Evolutionary conservation across 768 basidiomycete species (phyloP), one percentile per base, ranked within the genome.

Genomic region (Dictyophora rubrovolvata): DNA sequence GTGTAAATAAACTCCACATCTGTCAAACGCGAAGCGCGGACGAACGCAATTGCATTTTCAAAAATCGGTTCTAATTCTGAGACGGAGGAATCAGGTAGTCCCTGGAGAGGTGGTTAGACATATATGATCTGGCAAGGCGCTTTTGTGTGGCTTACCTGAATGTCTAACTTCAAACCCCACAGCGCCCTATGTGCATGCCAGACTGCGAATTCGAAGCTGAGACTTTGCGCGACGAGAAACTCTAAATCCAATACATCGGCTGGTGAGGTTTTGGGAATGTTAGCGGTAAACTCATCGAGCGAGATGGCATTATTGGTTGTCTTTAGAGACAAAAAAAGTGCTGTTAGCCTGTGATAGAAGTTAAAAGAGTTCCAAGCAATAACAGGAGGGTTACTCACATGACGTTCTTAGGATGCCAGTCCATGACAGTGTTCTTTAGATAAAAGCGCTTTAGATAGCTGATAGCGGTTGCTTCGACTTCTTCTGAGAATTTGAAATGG

Each of bases 381-480:
- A 48, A 35, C 54, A 21, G 34, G 35, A 54, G 36, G 42, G n/a
- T 12, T 9, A 71, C 86, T 53, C 67, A 96, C 96, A 99, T 99
- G 66, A 99, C 91, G 67, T 91, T 93, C 73, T 94, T 95, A 0
- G 96, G 96, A 74, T 98, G 96, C 86, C 92, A 97, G 69, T 98
- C 96, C 93, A 98, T 97, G 55, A 93, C 92, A 1, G 94, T 98
- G 68, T 98, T 98, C 73, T 88, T 88, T 57, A 98, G 79, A 69
- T 98, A 99, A 72, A 99, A 99, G 4, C 96, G 80, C 70, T 98
- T 98, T 64, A 99, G 75, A 71, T 96, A 99, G 58, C 81, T 85
- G 59, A 89, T 79, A 0, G 93, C 93, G 3, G 95, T 97, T 0
- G 92, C 89, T 70, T 94, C 90, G 7, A 98, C 92, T 66, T 92